Base-by-base conservation (phyloP, 331 rosid species). In the Dryas integrifolia region DNA sequence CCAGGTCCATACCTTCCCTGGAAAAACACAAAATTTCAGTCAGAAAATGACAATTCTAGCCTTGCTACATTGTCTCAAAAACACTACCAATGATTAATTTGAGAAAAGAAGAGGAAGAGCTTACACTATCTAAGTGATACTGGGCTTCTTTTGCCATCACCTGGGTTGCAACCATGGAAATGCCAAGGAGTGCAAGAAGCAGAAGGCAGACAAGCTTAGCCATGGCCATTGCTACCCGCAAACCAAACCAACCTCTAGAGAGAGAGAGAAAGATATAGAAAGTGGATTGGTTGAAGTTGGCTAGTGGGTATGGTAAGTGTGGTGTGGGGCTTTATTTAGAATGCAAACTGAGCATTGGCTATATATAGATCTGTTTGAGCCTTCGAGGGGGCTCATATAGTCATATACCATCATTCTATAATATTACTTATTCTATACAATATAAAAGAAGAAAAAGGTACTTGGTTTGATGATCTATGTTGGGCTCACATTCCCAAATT, bases 1-100 rank as follows among this genome's bases (percentile, higher is more conserved):
- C 83, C 86, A 14, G 82, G 75, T 63, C 89, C 87, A 72, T 78
- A 85, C 24, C 16, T 58, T 60, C 86, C 81, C 89, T 85, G 80
- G 4, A 55, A 52, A 79, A 18, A 51, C 7, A 51, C 7, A 13
- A 8, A 3, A 4, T 39, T 18, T 7, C 16, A 5, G 58, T 66
- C n/a, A 58, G 57, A 58, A 21, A 38, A 58, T 53, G 48, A 12
- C 46, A 15, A 12, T 15, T n/a, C 2, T 69, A 30, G 6, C 55
- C 30, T n/a, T 41, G 49, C 26, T 18, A 10, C 15, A n/a, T 57
- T 9, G 7, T 4, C 8, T 30, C 2, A 30, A 30, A 30, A 30
- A 30, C 35, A 30, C 35, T 30, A 30, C 35, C 35, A 30, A 30
- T 44, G 47, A 44, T 5, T 5, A 45, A 40, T 5, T 49, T 2